A percentile compares a stretch with the other conserved stretches of the same genome.
These are phyloP conservation scores for Phytophthora meadii DNA, from an alignment of 352 stramenopile species.

Conservation along the genomic window DNA sequence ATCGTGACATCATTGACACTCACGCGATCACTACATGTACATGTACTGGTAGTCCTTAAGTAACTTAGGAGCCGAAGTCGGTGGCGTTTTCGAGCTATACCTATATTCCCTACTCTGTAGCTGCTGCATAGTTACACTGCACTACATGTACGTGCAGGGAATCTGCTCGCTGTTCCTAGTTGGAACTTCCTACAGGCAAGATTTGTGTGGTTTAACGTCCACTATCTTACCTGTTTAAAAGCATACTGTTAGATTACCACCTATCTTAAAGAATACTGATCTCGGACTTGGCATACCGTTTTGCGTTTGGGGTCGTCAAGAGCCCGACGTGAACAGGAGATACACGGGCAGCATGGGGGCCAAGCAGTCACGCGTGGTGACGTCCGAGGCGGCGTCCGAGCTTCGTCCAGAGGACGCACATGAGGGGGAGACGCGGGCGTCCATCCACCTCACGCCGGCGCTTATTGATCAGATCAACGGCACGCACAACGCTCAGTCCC, in stretches of 20 bases:
- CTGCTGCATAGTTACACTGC: background rate
- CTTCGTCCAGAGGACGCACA: constrained; percentile 49
- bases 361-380: constrained; percentile 81
- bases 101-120: too few species aligned
- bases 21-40: constrained; percentile 14
- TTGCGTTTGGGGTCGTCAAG: constrained; percentile 12
- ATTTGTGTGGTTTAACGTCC: background rate
- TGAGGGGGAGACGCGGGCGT: constrained; percentile 55
- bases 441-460: constrained; percentile 73
- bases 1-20: constrained; percentile 11
- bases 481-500: constrained; percentile 27
- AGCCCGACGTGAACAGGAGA: constrained; percentile 47
- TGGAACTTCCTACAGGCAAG: too few species aligned
- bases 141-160: background rate
- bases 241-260: background rate
- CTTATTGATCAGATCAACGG: constrained; percentile 78
- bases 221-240: too few species aligned
- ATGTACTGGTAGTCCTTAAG: too few species aligned
- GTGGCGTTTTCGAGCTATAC: background rate
- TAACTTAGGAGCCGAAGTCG: constrained; percentile 8
- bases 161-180: too few species aligned
- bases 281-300: background rate
- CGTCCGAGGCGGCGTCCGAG: constrained; percentile 63
- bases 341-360: constrained; percentile 60
- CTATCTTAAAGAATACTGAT: constrained; percentile 8